Conservation (phyloP, 495 filamentous ascomycete species). For the Hyaloscypha hepaticicola region DNA sequence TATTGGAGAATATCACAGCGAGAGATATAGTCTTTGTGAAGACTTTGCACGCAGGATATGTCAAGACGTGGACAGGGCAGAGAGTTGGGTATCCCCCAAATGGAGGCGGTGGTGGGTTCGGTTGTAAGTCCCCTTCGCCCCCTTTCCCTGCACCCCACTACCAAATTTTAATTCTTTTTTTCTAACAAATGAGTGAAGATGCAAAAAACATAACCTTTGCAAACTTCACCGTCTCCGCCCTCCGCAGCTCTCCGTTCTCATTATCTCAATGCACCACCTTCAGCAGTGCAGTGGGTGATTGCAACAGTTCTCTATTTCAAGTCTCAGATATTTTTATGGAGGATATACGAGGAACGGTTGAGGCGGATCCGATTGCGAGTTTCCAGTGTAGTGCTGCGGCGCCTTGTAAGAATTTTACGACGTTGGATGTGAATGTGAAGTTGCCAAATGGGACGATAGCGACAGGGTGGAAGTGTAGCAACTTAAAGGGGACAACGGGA, state of each 20-base stretch:
- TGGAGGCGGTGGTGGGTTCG: conserved; percentile 48
- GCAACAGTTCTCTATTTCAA: conserved; percentile 41
- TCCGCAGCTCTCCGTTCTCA: conserved; percentile 35
- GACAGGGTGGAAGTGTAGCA: conserved; percentile 38
- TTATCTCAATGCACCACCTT: conserved; percentile 45
- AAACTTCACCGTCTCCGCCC: conserved; percentile 30
- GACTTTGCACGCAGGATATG: conserved; percentile 41
- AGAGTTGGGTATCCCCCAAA: conserved; percentile 47
- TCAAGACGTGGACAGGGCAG: conserved; percentile 48
- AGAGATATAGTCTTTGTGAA: conserved; percentile 38
- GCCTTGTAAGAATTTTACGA: conserved; percentile 37
- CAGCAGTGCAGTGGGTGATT: conserved; percentile 39
- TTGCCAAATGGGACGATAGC: conserved; percentile 30
- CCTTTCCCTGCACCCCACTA: background rate
- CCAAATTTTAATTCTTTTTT: conserved; percentile 15
- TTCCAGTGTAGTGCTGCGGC: conserved; percentile 41
- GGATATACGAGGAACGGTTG: conserved; percentile 34
- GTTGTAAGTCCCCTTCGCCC: conserved; percentile 34
- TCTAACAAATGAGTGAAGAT: too few species aligned
- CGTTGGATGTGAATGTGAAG: conserved; percentile 30
- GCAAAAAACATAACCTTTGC: conserved; percentile 33
- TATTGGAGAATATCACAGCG: conserved; percentile 39
- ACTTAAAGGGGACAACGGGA: conserved; percentile 34
- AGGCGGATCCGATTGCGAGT: conserved; percentile 32
- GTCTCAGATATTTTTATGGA: conserved; percentile 33